Conservation (phyloP, 768 basidiomycete species). For the Auricularia sp. region DNA sequence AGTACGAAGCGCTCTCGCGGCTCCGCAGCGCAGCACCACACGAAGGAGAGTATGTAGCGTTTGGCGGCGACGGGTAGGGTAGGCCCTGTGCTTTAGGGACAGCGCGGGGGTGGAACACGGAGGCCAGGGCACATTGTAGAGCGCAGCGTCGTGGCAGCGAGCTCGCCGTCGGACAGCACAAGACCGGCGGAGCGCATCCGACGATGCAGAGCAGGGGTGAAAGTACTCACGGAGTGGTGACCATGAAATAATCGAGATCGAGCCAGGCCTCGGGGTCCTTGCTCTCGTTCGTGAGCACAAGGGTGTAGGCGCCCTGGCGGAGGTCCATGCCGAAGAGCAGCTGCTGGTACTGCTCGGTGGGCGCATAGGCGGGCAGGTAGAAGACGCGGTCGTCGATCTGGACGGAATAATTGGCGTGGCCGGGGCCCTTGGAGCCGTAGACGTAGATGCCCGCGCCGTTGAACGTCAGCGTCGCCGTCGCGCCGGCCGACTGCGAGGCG, state of each 20-base stretch:
- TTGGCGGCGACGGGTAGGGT: no score
- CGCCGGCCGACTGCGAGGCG: slow-evolving; percentile 15
- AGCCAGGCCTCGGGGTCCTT: slow-evolving; percentile 12
- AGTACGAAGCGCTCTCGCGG: no score
- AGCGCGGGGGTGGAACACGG: no score
- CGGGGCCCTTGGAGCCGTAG: slow-evolving; percentile 21
- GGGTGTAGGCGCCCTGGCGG: slow-evolving; percentile 12
- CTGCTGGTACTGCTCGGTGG: slow-evolving; percentile 15
- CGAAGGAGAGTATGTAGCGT: no score
- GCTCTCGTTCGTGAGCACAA: slow-evolving; percentile 5
- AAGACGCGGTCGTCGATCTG: slow-evolving; percentile 17
- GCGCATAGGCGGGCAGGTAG: slow-evolving; percentile 13
- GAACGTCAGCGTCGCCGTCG: slow-evolving; percentile 16
- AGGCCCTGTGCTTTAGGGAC: no score
- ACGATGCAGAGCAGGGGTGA: no score
- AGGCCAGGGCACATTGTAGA: no score
- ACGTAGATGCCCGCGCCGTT: slow-evolving; percentile 15
- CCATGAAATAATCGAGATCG: slow-evolving; percentile 22
- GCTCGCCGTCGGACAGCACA: no score
- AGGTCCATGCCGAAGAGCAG: slow-evolving; percentile 11
- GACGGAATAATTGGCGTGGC: slow-evolving; percentile 15
- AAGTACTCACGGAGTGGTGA: slow-evolving; percentile 6
- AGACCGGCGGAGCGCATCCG: no score
- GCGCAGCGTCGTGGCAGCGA: no score
- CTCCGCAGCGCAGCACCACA: no score